Base-by-base conservation (phyloP, 306 rosid genomes). In the Quercus glauca region DNA sequence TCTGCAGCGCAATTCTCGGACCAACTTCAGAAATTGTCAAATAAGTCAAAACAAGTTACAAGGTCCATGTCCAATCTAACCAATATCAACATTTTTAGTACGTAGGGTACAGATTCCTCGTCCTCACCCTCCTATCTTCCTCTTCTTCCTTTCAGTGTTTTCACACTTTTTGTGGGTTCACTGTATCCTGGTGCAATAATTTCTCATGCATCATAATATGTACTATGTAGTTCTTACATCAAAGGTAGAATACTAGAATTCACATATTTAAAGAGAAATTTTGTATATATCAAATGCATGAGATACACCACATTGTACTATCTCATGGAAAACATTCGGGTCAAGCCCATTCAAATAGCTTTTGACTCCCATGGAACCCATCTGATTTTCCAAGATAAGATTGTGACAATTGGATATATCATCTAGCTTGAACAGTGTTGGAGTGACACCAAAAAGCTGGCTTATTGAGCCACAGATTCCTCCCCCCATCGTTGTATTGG, bases 401-500 rank as follows among this genome's bases (percentile, higher is more conserved):
- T 18, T 67, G 23, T 11, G 72, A 8, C 25, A 35, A 19, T 7
- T 31, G 72, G n/a, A 68, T 18, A 4, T n/a, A 3, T 33, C 72
- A 1, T 1, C 5, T 26, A 19, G 20, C 20, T 68, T 35, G 19
- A 23, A 23, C 72, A 45, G 37, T 21, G 72, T 68, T 68, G 52
- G 52, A 35, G 28, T 33, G 28, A 8, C 52, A 14, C 51, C 71
- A 65, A 65, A 64, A 58, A 65, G 71, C 49, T 65, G 71, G 71
- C n/a, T 65, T 65, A 18, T 18, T 18, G 5, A 35, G 12, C 72
- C 53, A 68, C 26, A 19, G 15, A 68, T 68, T 68, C 72, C 73
- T 19, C 72, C 73, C 75, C 43, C 45, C 17, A 52, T 79, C 78
- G 15, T 11, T 71, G 71, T 79, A 83, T 73, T 83, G 83, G 67